phyloP scores from a whole-genome alignment of 768 basidiomycete species.

The Terana coerulea region DNA sequence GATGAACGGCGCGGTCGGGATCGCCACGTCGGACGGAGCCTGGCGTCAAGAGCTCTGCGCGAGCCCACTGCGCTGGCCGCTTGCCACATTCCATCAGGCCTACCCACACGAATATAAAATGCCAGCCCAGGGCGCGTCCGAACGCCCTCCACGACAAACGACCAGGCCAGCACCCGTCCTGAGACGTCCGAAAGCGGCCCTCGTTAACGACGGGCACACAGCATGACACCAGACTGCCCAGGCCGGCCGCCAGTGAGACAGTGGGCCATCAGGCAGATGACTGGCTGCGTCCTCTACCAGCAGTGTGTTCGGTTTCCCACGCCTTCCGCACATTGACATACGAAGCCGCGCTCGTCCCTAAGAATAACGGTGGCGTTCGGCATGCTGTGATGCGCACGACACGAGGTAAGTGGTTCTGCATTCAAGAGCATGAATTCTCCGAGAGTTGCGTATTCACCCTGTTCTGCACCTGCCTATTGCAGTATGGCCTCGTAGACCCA shows the following conservation, averaged over 20 bases:
- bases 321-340: background rate
- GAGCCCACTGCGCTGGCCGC: no score
- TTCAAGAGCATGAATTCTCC: no score
- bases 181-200: no score
- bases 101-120: no score
- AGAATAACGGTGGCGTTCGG: conserved; percentile 7
- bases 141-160: no score
- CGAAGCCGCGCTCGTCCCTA: background rate
- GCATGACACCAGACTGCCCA: background rate
- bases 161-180: no score
- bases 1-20: no score
- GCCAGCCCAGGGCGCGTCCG: no score
- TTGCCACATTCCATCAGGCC: no score
- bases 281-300: background rate
- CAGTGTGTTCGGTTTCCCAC: background rate
- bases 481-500: background rate
- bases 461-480: background rate
- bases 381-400: conserved; percentile 5
- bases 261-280: background rate
- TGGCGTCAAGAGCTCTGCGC: conserved; percentile 10
- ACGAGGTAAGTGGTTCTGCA: conserved; percentile 9
- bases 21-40: conserved; percentile 1
- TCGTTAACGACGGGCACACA: conserved; percentile 1
- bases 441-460: background rate
- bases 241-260: background rate